These are phyloP conservation scores for Nakaseomyces kungkrabaensis DNA, from an alignment of 1,139 yeast species.

Conservation along the genomic window DNA sequence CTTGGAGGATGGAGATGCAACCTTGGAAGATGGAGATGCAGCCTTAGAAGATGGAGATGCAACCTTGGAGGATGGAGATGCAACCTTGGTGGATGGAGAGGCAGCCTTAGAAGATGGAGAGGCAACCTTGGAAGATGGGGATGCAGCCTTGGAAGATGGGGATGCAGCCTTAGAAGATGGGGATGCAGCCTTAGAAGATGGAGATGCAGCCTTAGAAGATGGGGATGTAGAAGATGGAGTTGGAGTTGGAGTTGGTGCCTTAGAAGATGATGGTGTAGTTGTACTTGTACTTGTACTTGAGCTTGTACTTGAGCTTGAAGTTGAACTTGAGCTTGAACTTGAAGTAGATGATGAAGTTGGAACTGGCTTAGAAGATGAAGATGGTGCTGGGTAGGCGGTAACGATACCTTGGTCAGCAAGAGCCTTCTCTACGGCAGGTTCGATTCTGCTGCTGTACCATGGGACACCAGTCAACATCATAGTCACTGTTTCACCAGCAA, in stretches of 20 bases:
- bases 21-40: conserved; percentile 2
- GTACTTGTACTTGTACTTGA: neutral
- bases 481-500: conserved; percentile 4
- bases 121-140: neutral
- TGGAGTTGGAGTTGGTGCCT: neutral
- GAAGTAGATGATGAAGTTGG: neutral
- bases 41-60: conserved; percentile 7
- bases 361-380: neutral
- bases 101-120: neutral
- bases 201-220: neutral
- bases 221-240: neutral
- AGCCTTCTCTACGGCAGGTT: conserved; percentile 4
- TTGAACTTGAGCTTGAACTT: neutral
- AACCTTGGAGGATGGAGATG: conserved; percentile 5
- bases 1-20: conserved; percentile 17
- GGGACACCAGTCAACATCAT: conserved; percentile 11
- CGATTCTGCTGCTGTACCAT: conserved; percentile 9
- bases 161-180: neutral
- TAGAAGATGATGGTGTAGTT: neutral
- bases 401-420: conserved; percentile 6
- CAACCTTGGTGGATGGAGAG: neutral
- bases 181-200: neutral
- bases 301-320: neutral
- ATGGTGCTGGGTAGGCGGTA: conserved; percentile 2
- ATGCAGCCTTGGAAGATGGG: neutral